Evolutionary conservation across 2,329 filamentous ascomycete genomes (phyloP).

Genomic region (Tolypocladium guangdongense): DNA sequence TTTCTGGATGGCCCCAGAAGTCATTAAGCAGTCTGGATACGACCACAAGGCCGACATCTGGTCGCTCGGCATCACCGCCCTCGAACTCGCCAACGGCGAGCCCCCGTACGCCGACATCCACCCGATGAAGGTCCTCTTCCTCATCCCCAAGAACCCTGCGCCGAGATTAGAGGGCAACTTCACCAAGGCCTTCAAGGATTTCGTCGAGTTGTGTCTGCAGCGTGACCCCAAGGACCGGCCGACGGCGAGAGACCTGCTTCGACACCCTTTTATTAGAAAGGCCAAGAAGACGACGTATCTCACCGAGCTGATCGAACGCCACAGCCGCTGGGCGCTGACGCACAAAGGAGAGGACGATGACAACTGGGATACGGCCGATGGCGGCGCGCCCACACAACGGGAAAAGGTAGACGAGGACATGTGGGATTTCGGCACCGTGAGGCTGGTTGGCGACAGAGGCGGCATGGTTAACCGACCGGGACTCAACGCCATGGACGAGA

Average conservation of each 20-base stretch:
- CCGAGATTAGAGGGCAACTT: conserved; percentile 74
- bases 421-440: conserved; percentile 97
- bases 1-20: conserved; percentile 99
- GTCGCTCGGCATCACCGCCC: conserved; percentile 89
- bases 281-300: conserved; percentile 96
- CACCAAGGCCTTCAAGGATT: conserved; percentile 74
- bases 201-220: conserved; percentile 72
- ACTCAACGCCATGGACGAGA: conserved; percentile 64
- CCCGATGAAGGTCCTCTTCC: conserved; percentile 94
- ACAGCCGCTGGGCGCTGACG: conserved; percentile 75
- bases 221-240: conserved; percentile 85
- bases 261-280: conserved; percentile 79
- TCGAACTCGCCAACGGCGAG: conserved; percentile 85
- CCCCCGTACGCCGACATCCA: conserved; percentile 94
- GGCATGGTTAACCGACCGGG: conserved; percentile 44
- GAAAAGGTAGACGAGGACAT: conserved; percentile 64
- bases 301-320: conserved; percentile 87
- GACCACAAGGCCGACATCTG: conserved; percentile 97
- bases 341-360: conserved; percentile 65
- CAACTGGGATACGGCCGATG: conserved; percentile 41
- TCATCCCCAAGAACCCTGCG: conserved; percentile 90
- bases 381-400: conserved; percentile 42
- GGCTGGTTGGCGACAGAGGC: conserved; percentile 61
- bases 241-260: conserved; percentile 74
- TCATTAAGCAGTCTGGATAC: conserved; percentile 97